Evolutionary conservation across 805 yeast species (phyloP), one percentile per base, ranked within the genome.

Genomic region (Yamadazyma nakazawae): DNA sequence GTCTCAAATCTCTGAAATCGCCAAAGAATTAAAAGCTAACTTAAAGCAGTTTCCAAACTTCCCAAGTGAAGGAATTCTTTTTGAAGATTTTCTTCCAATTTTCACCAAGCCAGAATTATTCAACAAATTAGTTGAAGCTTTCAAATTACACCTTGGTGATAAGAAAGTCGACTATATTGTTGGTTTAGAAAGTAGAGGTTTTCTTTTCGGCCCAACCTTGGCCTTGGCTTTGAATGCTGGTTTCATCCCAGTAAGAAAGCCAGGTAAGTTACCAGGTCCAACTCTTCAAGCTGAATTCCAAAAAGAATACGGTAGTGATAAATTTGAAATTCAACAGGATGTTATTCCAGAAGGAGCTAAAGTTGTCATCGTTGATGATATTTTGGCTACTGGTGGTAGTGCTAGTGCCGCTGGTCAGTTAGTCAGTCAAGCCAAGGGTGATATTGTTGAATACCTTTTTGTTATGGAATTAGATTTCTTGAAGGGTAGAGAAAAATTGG

Each of bases 301-400:
- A 59, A 94, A 94, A 75, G 99, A 94, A 70, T 94, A 94, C 69
- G 99, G 98, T 61, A 71, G 75, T 51, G 99, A 94, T 69, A 78
- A 72, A 44, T 89, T 94, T 63, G 96, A 90, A 66, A 82, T 94
- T 68, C 99, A 94, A 74, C 74, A 76, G 53, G 91, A 79, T 46
- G 81, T 92, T 32, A 81, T 94, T 55, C 85, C 88, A 54, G 76
- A 77, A 52, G 95, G 92, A 34, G 79, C 96, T 40, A 86, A 78
- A 48, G 94, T 94, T 25, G 72, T 92, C 34, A 78, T 94, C 54
- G 95, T 94, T 34, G 99, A 94, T 68, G 99, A 94, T 62, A 90
- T 94, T 59, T 85, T 94, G 64, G 99, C 99, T 42, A 94, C 99
- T 34, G 98, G 98, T 52, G 99, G 99, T 34, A 85, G 96, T 57